These are phyloP conservation scores for Hyaloperonospora brassicae DNA, from an alignment of 352 stramenopile genomes.

Conservation along the genomic window DNA sequence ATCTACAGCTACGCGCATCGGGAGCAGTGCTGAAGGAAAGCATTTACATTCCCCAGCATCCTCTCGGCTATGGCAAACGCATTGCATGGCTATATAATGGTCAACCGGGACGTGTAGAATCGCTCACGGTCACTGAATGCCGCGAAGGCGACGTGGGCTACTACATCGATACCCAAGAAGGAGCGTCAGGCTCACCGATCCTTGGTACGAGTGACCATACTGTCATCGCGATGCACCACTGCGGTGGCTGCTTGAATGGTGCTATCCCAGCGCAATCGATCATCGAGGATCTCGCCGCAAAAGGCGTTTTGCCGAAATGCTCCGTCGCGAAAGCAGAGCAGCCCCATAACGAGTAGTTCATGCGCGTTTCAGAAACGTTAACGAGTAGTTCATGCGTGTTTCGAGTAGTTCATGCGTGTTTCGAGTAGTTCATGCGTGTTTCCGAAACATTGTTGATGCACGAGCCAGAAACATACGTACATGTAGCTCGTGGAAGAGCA, in stretches of 20 bases:
- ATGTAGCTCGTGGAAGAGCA: too few species aligned
- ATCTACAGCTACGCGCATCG: constrained; percentile 44
- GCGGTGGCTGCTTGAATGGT: constrained; percentile 64
- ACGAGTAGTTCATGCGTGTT: too few species aligned
- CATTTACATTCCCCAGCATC: constrained; percentile 74
- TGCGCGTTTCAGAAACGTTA: too few species aligned
- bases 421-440: too few species aligned
- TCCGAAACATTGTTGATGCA: too few species aligned
- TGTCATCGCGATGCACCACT: constrained; percentile 74
- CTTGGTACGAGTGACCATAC: constrained; percentile 43
- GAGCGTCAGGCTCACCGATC: constrained; percentile 59
- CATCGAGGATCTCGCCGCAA: constrained; percentile 32
- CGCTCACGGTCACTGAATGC: constrained; percentile 34
- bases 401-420: too few species aligned
- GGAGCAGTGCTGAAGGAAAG: constrained; percentile 35
- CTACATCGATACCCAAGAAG: constrained; percentile 68
- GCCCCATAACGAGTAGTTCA: too few species aligned
- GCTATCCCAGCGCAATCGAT: constrained; percentile 45
- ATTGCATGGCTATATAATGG: constrained; percentile 43
- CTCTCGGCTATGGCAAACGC: constrained; percentile 47
- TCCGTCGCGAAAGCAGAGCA: constrained; percentile 14
- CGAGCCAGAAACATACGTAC: too few species aligned
- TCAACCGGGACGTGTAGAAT: constrained; percentile 26
- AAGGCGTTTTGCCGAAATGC: constrained; percentile 34
- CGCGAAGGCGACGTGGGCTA: constrained; percentile 51